Conservation (phyloP, 225 moss, liverwort and hornwort genomes). For the Climacium dendroides region DNA sequence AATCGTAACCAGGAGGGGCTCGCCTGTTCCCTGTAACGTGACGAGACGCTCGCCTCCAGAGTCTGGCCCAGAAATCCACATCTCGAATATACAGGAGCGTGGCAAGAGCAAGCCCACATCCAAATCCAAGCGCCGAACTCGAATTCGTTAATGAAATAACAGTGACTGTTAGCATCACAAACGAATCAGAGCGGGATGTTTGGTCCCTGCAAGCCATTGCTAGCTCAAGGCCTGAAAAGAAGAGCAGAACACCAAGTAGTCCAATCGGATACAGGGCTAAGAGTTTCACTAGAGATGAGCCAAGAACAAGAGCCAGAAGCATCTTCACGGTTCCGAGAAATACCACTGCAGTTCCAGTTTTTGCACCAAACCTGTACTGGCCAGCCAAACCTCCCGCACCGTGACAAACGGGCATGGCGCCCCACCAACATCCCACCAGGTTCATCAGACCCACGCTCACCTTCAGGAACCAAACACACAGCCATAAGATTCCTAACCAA, state of each 20-base stretch:
- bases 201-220: constrained; percentile 79
- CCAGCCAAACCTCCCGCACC: constrained; percentile 81
- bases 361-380: constrained; percentile 77
- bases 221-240: constrained; percentile 72
- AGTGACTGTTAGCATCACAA: constrained; percentile 63
- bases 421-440: constrained; percentile 81
- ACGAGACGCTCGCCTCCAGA: constrained; percentile 20
- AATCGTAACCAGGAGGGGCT: not conserved
- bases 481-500: not conserved
- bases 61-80: constrained; percentile 23
- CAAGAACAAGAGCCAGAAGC: constrained; percentile 39
- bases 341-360: constrained; percentile 48
- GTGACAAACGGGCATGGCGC: constrained; percentile 86
- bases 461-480: constrained; percentile 9
- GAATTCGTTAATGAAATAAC: constrained; percentile 48
- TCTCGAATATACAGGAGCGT: constrained; percentile 28
- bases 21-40: not conserved
- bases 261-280: constrained; percentile 53
- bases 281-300: constrained; percentile 46
- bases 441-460: constrained; percentile 83
- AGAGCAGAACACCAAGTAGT: constrained; percentile 60
- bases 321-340: constrained; percentile 66
- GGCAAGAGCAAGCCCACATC: constrained; percentile 29
- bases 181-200: constrained; percentile 40
- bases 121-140: constrained; percentile 47